Base-by-base conservation (phyloP, 139 green algal genomes). In the Chlamydomonas schloesseri region DNA sequence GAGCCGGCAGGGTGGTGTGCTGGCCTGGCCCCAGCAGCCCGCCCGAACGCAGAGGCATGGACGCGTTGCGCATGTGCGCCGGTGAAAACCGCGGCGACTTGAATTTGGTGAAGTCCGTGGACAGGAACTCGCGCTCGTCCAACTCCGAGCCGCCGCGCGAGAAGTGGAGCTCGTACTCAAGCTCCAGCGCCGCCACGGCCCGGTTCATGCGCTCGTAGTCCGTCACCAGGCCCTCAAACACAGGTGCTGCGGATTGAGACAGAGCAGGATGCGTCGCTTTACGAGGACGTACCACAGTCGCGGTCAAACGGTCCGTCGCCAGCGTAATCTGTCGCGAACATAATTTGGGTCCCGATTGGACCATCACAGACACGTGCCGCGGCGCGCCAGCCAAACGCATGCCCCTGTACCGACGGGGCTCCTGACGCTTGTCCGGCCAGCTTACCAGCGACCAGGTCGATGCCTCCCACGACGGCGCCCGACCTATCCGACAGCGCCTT, bases 81-180 rank as follows among this genome's bases (percentile, higher is more conserved):
- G 79, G 65, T 21, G 79, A 85, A 26, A 77, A 70, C 0, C 79
- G 65, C 5, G 81, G 81, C 0, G 69, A 80, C 8, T 69, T 69
- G 11, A 87, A 79, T 55, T 87, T 87, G 20, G 83, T 80, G 68
- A 94, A 90, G 50, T 94, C 91, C 20, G 36, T 79, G 6, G 76
- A 36, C 3, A 94, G 84, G 78, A 94, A 92, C 11, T 92, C 87
- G 9, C 83, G 65, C 84, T 94, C 89, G 46, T 94, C 91, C 29
- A 94, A 74, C 87, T 94, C 89, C 4, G 5, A 37, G 31, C 73
- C 83, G 37, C 83, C 28, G 3, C 46, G 47, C 2, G 18, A 15
- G 37, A 28, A 75, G 28, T 86, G 60, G 21, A 53, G 37, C 0
- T 75, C 58, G 47, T 87, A 89, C 68, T 88, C 88, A 4, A 50